These are phyloP conservation scores for Russula vinacea DNA, from an alignment of 768 basidiomycete species.

Conservation along the genomic window DNA sequence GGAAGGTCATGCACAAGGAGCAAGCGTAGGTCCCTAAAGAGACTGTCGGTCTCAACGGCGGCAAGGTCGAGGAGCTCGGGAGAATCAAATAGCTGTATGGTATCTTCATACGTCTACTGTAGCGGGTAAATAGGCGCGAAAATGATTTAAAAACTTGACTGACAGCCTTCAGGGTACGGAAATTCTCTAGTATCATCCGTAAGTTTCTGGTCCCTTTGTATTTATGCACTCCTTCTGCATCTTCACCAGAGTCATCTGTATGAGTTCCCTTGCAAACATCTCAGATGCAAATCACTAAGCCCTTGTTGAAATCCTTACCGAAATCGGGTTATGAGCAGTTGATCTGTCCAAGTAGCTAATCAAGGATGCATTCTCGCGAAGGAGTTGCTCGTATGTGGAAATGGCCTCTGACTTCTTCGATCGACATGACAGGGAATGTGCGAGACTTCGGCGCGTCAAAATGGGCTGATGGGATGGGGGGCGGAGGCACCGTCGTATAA, in stretches of 20 bases:
- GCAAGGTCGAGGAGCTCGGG: conserved; percentile 30
- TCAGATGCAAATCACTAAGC: neutral
- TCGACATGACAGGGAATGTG: neutral
- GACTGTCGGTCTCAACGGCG: conserved; percentile 11
- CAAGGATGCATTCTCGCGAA: conserved; percentile 22
- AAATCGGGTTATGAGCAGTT: neutral
- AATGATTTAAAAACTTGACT: conserved; percentile 7
- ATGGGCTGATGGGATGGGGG: neutral
- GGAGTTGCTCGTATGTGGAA: conserved; percentile 16
- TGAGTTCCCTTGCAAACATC: neutral
- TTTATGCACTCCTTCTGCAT: conserved; percentile 1
- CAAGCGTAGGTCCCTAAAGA: conserved; percentile 19
- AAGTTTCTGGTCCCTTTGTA: conserved; percentile 12
- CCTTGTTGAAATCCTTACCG: conserved; percentile 6
- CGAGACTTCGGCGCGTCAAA: neutral
- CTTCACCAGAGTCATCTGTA: neutral
- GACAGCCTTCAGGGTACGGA: conserved; percentile 17
- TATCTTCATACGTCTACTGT: conserved; percentile 24
- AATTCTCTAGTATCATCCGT: conserved; percentile 6
- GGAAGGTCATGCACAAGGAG: conserved; percentile 53
- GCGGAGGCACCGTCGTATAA: conserved; percentile 16
- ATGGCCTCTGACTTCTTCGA: conserved; percentile 22
- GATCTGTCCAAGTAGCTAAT: conserved; percentile 15
- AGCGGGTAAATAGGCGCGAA: conserved; percentile 8
- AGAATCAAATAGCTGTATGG: conserved; percentile 24